Conservation (phyloP, 2,329 filamentous ascomycete genomes). For the Gyromitra esculenta region DNA sequence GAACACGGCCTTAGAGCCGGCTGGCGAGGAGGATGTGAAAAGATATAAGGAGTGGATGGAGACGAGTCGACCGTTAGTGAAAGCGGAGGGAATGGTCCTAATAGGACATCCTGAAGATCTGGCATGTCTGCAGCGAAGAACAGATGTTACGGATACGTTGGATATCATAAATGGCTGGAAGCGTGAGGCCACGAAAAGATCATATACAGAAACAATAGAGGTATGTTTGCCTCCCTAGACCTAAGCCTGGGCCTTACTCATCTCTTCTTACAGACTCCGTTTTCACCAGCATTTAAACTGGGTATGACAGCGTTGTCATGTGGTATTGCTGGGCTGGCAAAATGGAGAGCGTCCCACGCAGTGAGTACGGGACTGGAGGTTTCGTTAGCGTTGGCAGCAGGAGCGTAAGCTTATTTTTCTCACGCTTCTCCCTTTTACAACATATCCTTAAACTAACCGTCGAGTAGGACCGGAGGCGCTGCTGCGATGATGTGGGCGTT, state of each 20-base stretch:
- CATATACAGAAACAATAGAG: conserved; percentile 2
- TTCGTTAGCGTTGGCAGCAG: conserved; percentile 34
- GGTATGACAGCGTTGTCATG: conserved; percentile 37
- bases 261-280: conserved; percentile 1
- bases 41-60: conserved; percentile 43
- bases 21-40: conserved; percentile 38
- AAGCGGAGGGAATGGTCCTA: conserved; percentile 39
- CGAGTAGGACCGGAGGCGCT: conserved; percentile 25
- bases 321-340: conserved; percentile 32
- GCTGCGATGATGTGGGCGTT: conserved; percentile 47
- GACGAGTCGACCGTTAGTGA: conserved; percentile 35
- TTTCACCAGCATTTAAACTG: conserved; percentile 33
- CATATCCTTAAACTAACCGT: background rate
- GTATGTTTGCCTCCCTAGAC: background rate
- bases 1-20: conserved; percentile 20
- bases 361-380: conserved; percentile 25
- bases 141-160: background rate
- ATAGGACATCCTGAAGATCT: conserved; percentile 41
- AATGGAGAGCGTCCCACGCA: conserved; percentile 30
- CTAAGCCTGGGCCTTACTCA: background rate
- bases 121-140: conserved; percentile 21
- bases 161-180: background rate
- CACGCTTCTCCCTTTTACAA: background rate
- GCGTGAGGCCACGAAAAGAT: background rate
- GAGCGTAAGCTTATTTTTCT: conserved; percentile 22